Conservation (phyloP, 1,284 basidiomycete species). For the Sparassis latifolia region DNA sequence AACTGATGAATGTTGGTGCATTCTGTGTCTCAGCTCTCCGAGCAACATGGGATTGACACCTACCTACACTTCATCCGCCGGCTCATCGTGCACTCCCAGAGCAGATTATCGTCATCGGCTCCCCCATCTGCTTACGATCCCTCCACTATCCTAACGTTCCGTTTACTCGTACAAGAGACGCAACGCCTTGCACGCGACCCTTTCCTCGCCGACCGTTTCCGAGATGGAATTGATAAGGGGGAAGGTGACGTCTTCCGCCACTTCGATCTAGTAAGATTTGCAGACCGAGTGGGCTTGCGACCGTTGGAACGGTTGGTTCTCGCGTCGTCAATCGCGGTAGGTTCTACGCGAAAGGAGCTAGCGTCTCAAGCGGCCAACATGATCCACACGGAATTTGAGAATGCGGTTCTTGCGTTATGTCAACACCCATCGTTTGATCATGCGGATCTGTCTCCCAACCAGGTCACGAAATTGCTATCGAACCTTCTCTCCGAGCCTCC, state of each 20-base stretch:
- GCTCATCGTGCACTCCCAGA: slow-evolving; percentile 81
- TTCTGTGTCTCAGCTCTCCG: slow-evolving; percentile 61
- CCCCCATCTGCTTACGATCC: slow-evolving; percentile 59
- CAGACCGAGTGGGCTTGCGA: slow-evolving; percentile 68
- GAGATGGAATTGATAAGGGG: slow-evolving; percentile 80
- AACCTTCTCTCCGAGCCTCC: slow-evolving; percentile 70
- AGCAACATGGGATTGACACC: slow-evolving; percentile 91
- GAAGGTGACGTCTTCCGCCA: slow-evolving; percentile 74
- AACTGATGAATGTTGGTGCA: not conserved
- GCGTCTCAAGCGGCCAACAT: slow-evolving; percentile 58
- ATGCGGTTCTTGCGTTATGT: slow-evolving; percentile 63
- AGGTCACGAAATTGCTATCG: slow-evolving; percentile 72
- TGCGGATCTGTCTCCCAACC: slow-evolving; percentile 66
- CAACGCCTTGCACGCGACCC: slow-evolving; percentile 84
- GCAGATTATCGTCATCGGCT: slow-evolving; percentile 51
- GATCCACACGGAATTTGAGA: slow-evolving; percentile 71
- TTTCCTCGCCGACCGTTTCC: slow-evolving; percentile 78
- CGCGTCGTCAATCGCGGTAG: slow-evolving; percentile 64
- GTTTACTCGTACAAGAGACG: slow-evolving; percentile 80
- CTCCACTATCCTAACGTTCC: slow-evolving; percentile 70
- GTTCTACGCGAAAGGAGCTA: slow-evolving; percentile 68
- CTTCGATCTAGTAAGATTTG: slow-evolving; percentile 75
- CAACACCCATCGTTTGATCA: slow-evolving; percentile 76
- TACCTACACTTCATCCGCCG: slow-evolving; percentile 94
- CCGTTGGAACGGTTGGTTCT: slow-evolving; percentile 78